phyloP scores from a whole-genome alignment of 2,329 filamentous ascomycete genomes.

The Alternaria conjuncta region DNA sequence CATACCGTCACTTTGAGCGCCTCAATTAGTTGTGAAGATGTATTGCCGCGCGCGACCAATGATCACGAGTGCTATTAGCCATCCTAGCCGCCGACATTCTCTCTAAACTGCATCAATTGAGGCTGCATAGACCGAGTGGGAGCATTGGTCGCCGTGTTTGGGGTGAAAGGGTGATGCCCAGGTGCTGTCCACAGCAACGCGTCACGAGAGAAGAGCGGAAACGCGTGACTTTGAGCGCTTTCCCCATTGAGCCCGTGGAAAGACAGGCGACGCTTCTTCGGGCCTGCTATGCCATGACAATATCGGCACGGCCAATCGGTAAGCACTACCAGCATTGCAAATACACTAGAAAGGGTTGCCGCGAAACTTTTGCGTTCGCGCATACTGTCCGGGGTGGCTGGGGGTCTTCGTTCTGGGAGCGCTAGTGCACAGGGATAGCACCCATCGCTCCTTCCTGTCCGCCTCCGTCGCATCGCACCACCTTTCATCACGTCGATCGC shows the following conservation, averaged over 20 bases:
- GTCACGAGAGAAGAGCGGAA: slow-evolving; percentile 3
- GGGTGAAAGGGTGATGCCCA: neutral
- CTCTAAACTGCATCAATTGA: neutral
- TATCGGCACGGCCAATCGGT: slow-evolving; percentile 19
- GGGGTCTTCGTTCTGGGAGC: slow-evolving; percentile 4
- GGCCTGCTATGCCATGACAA: slow-evolving; percentile 12
- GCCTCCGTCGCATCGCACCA: slow-evolving; percentile 15
- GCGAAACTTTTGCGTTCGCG: slow-evolving; percentile 10
- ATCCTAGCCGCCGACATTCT: neutral
- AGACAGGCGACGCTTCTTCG: slow-evolving; percentile 10
- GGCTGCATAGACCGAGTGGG: neutral
- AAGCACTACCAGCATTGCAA: neutral
- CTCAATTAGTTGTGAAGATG: neutral
- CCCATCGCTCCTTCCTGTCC: slow-evolving; percentile 16
- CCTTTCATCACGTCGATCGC: slow-evolving; percentile 26
- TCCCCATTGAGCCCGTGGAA: slow-evolving; percentile 3
- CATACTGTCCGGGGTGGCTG: slow-evolving; percentile 17
- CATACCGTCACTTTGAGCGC: neutral
- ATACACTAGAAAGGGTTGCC: slow-evolving; percentile 2
- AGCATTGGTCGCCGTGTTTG: neutral
- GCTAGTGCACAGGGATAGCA: slow-evolving; percentile 24
- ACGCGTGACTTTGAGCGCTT: slow-evolving; percentile 12
- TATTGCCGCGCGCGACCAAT: neutral
- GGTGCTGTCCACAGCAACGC: neutral
- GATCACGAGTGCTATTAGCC: neutral